Conservation (phyloP, 805 yeast genomes). For the Metschnikowia similis region DNA sequence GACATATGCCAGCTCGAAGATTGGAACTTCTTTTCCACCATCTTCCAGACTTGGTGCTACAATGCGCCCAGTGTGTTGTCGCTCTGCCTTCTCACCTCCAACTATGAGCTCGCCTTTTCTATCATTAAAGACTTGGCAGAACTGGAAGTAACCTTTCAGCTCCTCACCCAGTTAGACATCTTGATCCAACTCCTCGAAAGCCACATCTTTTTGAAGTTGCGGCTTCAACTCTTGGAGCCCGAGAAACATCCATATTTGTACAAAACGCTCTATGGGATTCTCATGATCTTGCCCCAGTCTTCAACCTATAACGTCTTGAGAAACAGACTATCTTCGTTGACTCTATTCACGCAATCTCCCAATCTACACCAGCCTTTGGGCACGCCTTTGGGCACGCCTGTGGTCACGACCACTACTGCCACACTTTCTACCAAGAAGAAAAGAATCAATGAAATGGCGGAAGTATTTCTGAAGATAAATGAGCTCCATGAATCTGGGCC, state of each 20-base stretch:
- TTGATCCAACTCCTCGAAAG: slow-evolving; percentile 87
- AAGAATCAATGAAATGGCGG: slow-evolving; percentile 39
- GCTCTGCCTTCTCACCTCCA: slow-evolving; percentile 78
- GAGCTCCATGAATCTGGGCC: slow-evolving; percentile 27
- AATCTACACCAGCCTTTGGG: slow-evolving; percentile 23
- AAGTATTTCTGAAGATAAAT: slow-evolving; percentile 33
- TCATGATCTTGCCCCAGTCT: slow-evolving; percentile 93
- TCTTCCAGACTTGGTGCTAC: slow-evolving; percentile 89
- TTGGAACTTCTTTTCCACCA: slow-evolving; percentile 62
- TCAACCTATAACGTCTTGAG: slow-evolving; percentile 80
- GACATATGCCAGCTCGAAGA: slow-evolving; percentile 54
- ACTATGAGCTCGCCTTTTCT: slow-evolving; percentile 82
- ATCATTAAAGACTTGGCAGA: slow-evolving; percentile 78
- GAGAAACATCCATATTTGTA: slow-evolving; percentile 73
- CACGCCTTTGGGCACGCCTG: slow-evolving; percentile 14
- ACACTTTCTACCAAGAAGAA: slow-evolving; percentile 36
- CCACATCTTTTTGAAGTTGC: slow-evolving; percentile 82
- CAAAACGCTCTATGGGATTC: slow-evolving; percentile 84
- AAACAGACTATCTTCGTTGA: slow-evolving; percentile 58
- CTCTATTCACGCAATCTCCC: slow-evolving; percentile 30
- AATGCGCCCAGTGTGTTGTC: slow-evolving; percentile 87
- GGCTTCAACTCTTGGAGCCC: slow-evolving; percentile 88
- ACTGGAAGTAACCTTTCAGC: slow-evolving; percentile 72
- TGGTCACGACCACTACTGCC: slow-evolving; percentile 15
- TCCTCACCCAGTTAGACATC: slow-evolving; percentile 82